Base-by-base conservation (phyloP, 345 rosid species). In the Rhodamnia argentea region DNA sequence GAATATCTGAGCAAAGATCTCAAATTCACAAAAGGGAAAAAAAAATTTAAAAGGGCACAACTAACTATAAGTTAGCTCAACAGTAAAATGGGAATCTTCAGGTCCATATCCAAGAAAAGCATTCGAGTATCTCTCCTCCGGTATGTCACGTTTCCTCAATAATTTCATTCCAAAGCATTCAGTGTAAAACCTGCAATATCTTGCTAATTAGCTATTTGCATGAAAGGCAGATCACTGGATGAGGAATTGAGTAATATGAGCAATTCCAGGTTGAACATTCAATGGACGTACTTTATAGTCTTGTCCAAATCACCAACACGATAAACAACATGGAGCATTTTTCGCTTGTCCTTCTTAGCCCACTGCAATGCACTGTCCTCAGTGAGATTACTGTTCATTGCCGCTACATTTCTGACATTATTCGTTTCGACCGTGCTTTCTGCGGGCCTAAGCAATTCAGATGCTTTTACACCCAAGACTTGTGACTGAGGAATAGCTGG, bases 91-190 rank as follows among this genome's bases (percentile, higher is more conserved):
- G 74, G 96, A 94, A 89, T 97, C 99, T 89, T 97, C 99, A 10
- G 99, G 98, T 32, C 99, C 99, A 88, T 95, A 97, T 86, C 99
- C 99, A 83, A 97, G 99, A 85, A 97, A 97, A 27, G 99, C 99
- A 91, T 97, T 97, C 1, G 94, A 94, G 88, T 97, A 95, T 87
- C 94, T 97, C 87, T 97, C 99, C 90, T 97, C 99, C 1, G 99
- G 99, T 88, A 97, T 95, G 89, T 97, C 99, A 83, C 98, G 97
- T 88, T 96, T 97, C 26, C 99, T 89, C 62, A 97, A 89, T 86
- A 97, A 92, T 94, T 96, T 96, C 99, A 97, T 97, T 76, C 99
- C 98, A 55, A 97, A 88, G 92, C 99, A 97, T 87, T 95, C 99
- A 1, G 96, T 97, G 88, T 96, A 96, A 88, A 97, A 97, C 86